Evolutionary conservation across 2,329 filamentous ascomycete genomes (phyloP).

Genomic region (Trichoderma endophyticum): DNA sequence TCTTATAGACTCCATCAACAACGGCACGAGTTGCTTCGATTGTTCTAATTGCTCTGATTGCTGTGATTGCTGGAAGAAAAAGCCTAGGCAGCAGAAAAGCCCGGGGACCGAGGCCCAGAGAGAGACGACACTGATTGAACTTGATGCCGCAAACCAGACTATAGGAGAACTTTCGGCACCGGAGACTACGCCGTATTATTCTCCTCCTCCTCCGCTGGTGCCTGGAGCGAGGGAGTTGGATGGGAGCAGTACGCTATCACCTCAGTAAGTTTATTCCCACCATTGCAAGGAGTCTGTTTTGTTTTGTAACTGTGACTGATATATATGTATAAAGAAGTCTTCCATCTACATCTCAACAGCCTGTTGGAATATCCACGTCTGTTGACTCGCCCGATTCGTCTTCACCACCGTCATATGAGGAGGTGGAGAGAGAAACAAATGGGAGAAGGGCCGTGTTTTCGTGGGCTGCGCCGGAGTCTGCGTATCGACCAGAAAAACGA

Average conservation of each 20-base stretch:
- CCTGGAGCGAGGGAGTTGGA: background rate
- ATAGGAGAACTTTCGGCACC: background rate
- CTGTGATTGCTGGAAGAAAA: no score
- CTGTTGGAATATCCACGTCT: constrained; percentile 37
- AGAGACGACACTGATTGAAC: background rate
- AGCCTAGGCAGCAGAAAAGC: no score
- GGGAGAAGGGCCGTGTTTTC: constrained; percentile 27
- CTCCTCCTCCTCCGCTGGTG: background rate
- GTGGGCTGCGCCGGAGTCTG: constrained; percentile 32
- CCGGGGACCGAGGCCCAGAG: background rate
- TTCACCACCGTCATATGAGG: constrained; percentile 37
- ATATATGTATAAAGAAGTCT: background rate
- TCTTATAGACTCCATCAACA: no score
- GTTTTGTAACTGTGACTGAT: background rate
- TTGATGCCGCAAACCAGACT: background rate
- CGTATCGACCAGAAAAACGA: constrained; percentile 24
- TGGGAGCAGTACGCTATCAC: background rate
- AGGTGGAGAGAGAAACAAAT: background rate
- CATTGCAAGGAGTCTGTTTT: background rate
- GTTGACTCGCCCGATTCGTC: constrained; percentile 29
- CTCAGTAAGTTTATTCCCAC: background rate
- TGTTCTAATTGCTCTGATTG: no score
- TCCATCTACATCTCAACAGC: background rate
- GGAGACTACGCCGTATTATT: background rate
- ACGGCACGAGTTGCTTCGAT: no score